These are phyloP conservation scores for Botrytis byssoidea DNA, from an alignment of 2,329 filamentous ascomycete genomes.

Conservation along the genomic window DNA sequence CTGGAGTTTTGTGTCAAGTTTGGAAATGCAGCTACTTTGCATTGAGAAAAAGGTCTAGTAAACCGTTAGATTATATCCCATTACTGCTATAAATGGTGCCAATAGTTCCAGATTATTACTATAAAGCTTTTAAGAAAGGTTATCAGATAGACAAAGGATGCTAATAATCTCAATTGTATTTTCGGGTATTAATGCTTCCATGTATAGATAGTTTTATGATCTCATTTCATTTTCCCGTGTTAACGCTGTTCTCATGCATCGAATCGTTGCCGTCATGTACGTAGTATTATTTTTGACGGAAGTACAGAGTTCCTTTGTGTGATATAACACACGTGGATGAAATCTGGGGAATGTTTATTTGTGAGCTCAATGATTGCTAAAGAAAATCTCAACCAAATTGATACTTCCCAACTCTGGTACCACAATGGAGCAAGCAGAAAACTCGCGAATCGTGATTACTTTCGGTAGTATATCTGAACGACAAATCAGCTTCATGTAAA, in stretches of 20 bases:
- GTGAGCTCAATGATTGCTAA: slow-evolving; percentile 28
- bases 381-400: slow-evolving; percentile 30
- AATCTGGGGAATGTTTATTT: slow-evolving; percentile 27
- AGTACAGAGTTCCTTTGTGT: slow-evolving; percentile 26
- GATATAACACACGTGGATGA: slow-evolving; percentile 30
- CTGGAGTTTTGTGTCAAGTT: slow-evolving; percentile 5
- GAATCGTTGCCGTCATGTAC: slow-evolving; percentile 23
- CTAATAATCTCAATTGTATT: slow-evolving; percentile 11
- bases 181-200: neutral
- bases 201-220: slow-evolving; percentile 10
- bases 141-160: slow-evolving; percentile 5
- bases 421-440: slow-evolving; percentile 18
- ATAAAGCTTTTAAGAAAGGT: neutral
- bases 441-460: slow-evolving; percentile 38
- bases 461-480: slow-evolving; percentile 54
- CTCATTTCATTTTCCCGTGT: slow-evolving; percentile 4
- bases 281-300: slow-evolving; percentile 22
- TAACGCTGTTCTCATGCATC: slow-evolving; percentile 20
- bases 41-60: slow-evolving; percentile 19
- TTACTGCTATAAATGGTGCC: slow-evolving; percentile 8
- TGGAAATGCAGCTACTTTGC: slow-evolving; percentile 28
- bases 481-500: slow-evolving; percentile 29
- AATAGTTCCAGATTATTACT: slow-evolving; percentile 11
- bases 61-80: slow-evolving; percentile 16
- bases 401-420: slow-evolving; percentile 14